Percentiles rank a stretch among this genome's conserved stretches.
Conservation (phyloP, 2,329 filamentous ascomycete species). For the Calycina herbarum region DNA sequence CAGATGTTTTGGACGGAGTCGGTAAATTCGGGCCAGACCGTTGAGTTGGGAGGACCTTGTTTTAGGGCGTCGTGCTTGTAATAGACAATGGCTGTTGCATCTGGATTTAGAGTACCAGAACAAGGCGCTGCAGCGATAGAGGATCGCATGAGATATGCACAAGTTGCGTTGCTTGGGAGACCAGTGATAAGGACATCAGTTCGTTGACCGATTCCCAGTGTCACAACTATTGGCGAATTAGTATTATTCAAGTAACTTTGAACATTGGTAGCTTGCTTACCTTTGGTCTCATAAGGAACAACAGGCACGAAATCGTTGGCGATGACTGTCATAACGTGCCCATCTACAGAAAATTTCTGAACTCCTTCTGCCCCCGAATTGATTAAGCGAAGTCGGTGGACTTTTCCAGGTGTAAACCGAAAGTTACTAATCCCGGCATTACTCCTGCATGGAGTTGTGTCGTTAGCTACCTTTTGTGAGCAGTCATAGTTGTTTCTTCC, state of each 20-base stretch:
- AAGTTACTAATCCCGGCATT: slow-evolving; percentile 32
- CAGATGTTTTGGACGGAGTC: slow-evolving; percentile 16
- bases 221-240: slow-evolving; percentile 44
- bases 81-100: slow-evolving; percentile 61
- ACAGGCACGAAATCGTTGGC: slow-evolving; percentile 61
- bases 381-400: slow-evolving; percentile 47
- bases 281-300: slow-evolving; percentile 20
- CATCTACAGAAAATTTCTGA: slow-evolving; percentile 50
- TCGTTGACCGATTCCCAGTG: slow-evolving; percentile 57
- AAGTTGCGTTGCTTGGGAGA: slow-evolving; percentile 33
- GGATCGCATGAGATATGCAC: slow-evolving; percentile 56
- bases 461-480: background rate
- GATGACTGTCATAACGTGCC: slow-evolving; percentile 56
- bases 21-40: slow-evolving; percentile 21
- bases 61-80: slow-evolving; percentile 51
- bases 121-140: slow-evolving; percentile 44
- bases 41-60: slow-evolving; percentile 18
- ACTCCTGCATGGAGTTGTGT: slow-evolving; percentile 15
- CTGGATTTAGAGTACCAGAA: slow-evolving; percentile 47
- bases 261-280: slow-evolving; percentile 2
- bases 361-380: slow-evolving; percentile 45
- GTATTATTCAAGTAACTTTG: background rate
- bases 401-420: slow-evolving; percentile 37
- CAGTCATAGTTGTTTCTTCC: slow-evolving; percentile 27
- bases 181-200: slow-evolving; percentile 43